Evolutionary conservation across 176 grass and related monocot species (phyloP).

Genomic region (Oryza meyeriana): DNA sequence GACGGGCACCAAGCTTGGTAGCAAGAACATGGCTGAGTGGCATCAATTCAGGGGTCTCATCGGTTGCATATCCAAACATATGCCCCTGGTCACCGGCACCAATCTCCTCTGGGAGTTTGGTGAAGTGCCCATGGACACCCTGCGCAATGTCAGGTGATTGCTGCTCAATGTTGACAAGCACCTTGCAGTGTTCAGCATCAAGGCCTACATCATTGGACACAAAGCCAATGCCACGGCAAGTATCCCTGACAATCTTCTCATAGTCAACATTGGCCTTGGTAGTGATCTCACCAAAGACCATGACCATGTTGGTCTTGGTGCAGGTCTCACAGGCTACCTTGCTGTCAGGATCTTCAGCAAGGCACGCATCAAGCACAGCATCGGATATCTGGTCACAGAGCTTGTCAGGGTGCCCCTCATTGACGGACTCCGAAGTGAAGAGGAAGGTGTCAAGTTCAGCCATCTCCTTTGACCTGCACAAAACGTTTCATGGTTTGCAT

Average conservation of each 20-base stretch:
- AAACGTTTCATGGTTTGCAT: background rate
- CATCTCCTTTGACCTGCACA: conserved; percentile 39
- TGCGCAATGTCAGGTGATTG: conserved; percentile 53
- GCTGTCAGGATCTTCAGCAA: conserved; percentile 47
- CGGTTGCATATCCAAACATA: conserved; percentile 57
- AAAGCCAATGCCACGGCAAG: conserved; percentile 50
- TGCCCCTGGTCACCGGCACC: conserved; percentile 58
- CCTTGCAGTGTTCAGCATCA: conserved; percentile 55
- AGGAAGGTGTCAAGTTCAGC: conserved; percentile 47
- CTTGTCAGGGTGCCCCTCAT: conserved; percentile 60
- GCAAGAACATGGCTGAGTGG: conserved; percentile 61
- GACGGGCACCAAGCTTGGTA: conserved; percentile 62
- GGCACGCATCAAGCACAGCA: conserved; percentile 53
- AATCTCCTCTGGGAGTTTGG: conserved; percentile 53
- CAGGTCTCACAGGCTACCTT: conserved; percentile 64
- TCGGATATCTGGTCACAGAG: conserved; percentile 60
- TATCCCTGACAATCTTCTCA: conserved; percentile 57
- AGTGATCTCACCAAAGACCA: conserved; percentile 59
- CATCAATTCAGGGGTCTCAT: conserved; percentile 57
- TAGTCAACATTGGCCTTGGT: conserved; percentile 52
- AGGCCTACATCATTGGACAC: conserved; percentile 52
- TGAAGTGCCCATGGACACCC: conserved; percentile 51
- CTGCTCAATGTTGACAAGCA: conserved; percentile 62
- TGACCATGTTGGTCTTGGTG: conserved; percentile 61
- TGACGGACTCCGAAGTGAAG: conserved; percentile 55